A percentile compares a stretch with the other conserved stretches of the same genome.
phyloP scores from a whole-genome alignment of 768 basidiomycete species.

The Chalciporus sphaerocephalus region DNA sequence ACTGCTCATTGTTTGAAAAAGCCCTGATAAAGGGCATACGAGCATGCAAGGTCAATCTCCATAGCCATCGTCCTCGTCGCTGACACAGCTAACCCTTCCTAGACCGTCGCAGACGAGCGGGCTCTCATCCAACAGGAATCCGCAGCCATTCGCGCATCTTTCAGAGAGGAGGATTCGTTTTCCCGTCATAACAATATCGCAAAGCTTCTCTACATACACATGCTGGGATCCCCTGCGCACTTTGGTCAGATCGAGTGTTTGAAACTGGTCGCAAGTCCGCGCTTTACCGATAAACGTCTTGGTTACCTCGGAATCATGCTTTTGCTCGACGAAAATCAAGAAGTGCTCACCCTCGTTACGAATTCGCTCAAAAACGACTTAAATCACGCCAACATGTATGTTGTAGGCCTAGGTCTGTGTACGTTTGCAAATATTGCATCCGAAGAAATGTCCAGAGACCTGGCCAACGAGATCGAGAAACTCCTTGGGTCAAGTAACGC shows the following conservation, averaged over 20 bases:
- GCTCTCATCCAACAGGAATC: slow-evolving; percentile 96
- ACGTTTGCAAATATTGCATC: slow-evolving; percentile 99
- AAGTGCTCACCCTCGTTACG: slow-evolving; percentile 94
- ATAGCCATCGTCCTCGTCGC: slow-evolving; percentile 12
- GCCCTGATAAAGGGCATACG: slow-evolving; percentile 98
- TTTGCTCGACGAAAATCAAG: slow-evolving; percentile 94
- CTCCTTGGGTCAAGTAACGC: slow-evolving; percentile 95
- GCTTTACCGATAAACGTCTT: slow-evolving; percentile 93
- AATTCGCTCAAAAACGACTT: slow-evolving; percentile 99
- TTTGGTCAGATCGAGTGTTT: slow-evolving; percentile 98
- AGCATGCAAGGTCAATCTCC: slow-evolving; percentile 76
- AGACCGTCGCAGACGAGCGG: slow-evolving; percentile 99
- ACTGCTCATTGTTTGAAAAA: slow-evolving; percentile 32
- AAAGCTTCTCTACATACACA: slow-evolving; percentile 96
- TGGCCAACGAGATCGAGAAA: slow-evolving; percentile 97
- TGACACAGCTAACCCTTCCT: slow-evolving; percentile 19
- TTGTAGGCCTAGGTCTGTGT: slow-evolving; percentile 92
- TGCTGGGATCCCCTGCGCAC: slow-evolving; percentile 98
- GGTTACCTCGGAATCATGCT: slow-evolving; percentile 99
- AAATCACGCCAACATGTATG: slow-evolving; percentile 99
- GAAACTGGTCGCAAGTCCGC: slow-evolving; percentile 89
- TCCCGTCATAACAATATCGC: slow-evolving; percentile 96
- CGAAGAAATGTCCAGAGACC: slow-evolving; percentile 98
- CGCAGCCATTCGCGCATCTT: slow-evolving; percentile 93
- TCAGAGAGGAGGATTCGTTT: slow-evolving; percentile 94